Evolutionary conservation across 2,329 filamentous ascomycete genomes (phyloP).

Genomic region (Metarhizium album): DNA sequence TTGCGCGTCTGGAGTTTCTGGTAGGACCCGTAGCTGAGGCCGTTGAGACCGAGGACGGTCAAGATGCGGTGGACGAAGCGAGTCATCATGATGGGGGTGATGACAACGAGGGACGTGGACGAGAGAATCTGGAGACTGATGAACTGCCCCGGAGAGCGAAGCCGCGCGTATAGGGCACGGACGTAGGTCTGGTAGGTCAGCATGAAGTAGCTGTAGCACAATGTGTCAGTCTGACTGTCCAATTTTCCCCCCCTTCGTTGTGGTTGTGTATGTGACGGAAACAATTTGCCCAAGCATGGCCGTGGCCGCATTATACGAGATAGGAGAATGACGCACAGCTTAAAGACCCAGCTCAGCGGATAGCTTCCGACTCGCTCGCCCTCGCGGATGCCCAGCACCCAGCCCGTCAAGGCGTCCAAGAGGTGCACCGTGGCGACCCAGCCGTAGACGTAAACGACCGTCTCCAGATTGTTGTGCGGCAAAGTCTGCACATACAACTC

Average conservation of each 20-base stretch:
- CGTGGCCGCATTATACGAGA: not conserved
- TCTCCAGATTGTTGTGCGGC: slow-evolving; percentile 55
- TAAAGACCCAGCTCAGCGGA: slow-evolving; percentile 61
- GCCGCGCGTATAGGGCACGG: slow-evolving; percentile 55
- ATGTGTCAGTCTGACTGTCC: slow-evolving; percentile 1
- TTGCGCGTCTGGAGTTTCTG: slow-evolving; percentile 56
- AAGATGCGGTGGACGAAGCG: slow-evolving; percentile 45
- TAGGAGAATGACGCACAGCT: slow-evolving; percentile 38
- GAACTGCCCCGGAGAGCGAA: slow-evolving; percentile 55
- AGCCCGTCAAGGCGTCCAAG: slow-evolving; percentile 53
- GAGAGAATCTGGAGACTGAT: slow-evolving; percentile 54
- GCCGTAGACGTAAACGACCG: slow-evolving; percentile 58
- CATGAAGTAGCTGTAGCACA: slow-evolving; percentile 45
- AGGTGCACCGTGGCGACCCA: slow-evolving; percentile 58
- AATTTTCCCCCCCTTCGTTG: not conserved
- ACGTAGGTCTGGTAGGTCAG: slow-evolving; percentile 64
- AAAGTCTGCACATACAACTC: slow-evolving; percentile 58
- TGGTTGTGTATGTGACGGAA: not conserved
- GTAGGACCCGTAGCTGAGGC: slow-evolving; percentile 51
- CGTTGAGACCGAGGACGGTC: slow-evolving; percentile 41
- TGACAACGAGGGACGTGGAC: slow-evolving; percentile 49
- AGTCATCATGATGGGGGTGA: slow-evolving; percentile 55
- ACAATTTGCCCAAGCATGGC: not conserved
- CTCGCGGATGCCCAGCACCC: slow-evolving; percentile 55
- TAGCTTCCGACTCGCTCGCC: slow-evolving; percentile 59